These are phyloP conservation scores for Haplographium delicatum DNA, from an alignment of 495 filamentous ascomycete genomes.

Conservation along the genomic window DNA sequence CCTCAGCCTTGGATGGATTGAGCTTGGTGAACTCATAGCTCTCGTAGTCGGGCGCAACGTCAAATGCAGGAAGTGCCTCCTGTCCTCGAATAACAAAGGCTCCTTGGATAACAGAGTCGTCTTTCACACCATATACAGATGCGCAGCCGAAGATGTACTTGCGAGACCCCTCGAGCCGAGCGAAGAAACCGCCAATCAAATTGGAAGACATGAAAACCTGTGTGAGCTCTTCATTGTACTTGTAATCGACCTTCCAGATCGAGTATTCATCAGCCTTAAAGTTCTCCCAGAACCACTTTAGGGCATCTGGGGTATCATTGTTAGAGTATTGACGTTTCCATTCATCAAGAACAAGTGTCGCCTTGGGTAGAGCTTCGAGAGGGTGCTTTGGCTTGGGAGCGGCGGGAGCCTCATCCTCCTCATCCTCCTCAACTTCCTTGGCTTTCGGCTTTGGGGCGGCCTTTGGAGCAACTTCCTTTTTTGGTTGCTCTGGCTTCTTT, in stretches of 20 bases:
- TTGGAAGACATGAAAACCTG: slow-evolving; percentile 97
- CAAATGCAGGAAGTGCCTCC: slow-evolving; percentile 79
- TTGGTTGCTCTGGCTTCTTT: slow-evolving; percentile 72
- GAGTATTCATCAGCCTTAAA: slow-evolving; percentile 90
- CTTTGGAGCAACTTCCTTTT: slow-evolving; percentile 51
- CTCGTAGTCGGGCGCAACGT: slow-evolving; percentile 95
- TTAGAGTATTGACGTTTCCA: slow-evolving; percentile 99
- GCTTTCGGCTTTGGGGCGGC: slow-evolving; percentile 49
- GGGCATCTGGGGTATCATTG: slow-evolving; percentile 77
- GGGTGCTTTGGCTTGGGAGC: slow-evolving; percentile 95
- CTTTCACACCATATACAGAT: slow-evolving; percentile 80
- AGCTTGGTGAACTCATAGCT: slow-evolving; percentile 95
- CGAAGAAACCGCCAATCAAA: slow-evolving; percentile 95
- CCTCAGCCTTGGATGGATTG: slow-evolving; percentile 74
- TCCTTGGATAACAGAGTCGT: slow-evolving; percentile 83
- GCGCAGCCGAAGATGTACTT: slow-evolving; percentile 96
- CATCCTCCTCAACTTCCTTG: slow-evolving; percentile 55
- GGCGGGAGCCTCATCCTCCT: slow-evolving; percentile 63
- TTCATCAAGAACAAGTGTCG: slow-evolving; percentile 82
- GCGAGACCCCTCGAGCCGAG: slow-evolving; percentile 92
- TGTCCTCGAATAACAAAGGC: slow-evolving; percentile 93
- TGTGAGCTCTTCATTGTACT: slow-evolving; percentile 97
- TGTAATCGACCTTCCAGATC: slow-evolving; percentile 87
- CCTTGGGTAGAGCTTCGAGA: slow-evolving; percentile 75
- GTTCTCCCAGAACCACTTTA: slow-evolving; percentile 99